Conservation (phyloP, 768 basidiomycete genomes). For the Lentinula sp. region DNA sequence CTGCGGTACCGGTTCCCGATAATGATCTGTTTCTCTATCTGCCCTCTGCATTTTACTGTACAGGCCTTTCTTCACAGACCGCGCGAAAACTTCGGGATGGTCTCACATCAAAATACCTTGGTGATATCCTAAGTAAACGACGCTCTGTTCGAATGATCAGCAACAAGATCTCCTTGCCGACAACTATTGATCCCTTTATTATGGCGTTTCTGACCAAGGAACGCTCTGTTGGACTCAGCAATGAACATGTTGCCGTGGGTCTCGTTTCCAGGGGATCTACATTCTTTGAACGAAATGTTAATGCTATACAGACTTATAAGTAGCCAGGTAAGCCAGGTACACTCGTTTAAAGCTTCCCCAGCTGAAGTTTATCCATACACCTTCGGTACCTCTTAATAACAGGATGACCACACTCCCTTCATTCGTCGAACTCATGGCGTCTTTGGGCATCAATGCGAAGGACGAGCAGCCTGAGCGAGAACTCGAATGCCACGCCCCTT, state of each 20-base stretch:
- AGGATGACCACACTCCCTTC: slow-evolving; percentile 73
- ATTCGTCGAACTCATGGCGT: slow-evolving; percentile 82
- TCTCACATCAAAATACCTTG: background rate
- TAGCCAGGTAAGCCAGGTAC: slow-evolving; percentile 12
- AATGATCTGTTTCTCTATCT: background rate
- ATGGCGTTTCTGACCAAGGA: slow-evolving; percentile 34
- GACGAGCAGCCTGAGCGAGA: slow-evolving; percentile 24
- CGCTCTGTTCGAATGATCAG: slow-evolving; percentile 18
- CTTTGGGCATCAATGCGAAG: slow-evolving; percentile 64
- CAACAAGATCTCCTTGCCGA: slow-evolving; percentile 59
- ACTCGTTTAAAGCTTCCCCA: slow-evolving; percentile 29
- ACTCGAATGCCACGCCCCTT: slow-evolving; percentile 22
- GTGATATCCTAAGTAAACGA: background rate
- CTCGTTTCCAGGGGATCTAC: slow-evolving; percentile 42
- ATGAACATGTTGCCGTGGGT: slow-evolving; percentile 34
- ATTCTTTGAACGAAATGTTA: slow-evolving; percentile 10
- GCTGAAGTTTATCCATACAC: slow-evolving; percentile 14
- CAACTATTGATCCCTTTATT: slow-evolving; percentile 39
- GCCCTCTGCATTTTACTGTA: background rate
- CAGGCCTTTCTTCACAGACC: background rate
- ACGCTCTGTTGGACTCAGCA: slow-evolving; percentile 30
- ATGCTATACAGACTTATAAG: slow-evolving; percentile 26
- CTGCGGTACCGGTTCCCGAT: background rate
- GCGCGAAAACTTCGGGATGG: background rate
- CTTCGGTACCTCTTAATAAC: slow-evolving; percentile 20